phyloP scores from a whole-genome alignment of 129 eudicot species.

The Deinandra increscens region DNA sequence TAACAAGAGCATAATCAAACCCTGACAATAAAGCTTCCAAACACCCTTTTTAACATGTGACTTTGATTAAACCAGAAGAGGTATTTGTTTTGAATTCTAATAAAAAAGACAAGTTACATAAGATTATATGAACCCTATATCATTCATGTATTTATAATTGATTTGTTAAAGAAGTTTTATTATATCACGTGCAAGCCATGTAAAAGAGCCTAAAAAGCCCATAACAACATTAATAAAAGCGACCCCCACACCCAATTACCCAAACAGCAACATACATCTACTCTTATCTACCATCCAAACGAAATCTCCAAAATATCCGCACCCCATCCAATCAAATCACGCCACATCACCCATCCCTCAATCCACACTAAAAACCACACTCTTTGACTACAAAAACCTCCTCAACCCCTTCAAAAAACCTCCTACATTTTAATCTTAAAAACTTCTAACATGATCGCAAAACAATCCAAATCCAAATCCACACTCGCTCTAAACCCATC shows the following conservation, averaged over 20 bases:
- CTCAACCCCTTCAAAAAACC: background rate
- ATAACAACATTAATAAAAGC: slow-evolving; percentile 17
- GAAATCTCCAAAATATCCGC: slow-evolving; percentile 41
- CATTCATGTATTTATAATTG: no score
- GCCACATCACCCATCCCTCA: slow-evolving; percentile 37
- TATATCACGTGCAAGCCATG: slow-evolving; percentile 27
- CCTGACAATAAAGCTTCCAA: no score
- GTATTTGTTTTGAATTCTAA: no score
- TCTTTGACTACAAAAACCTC: slow-evolving; percentile 17
- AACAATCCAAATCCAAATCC: slow-evolving; percentile 17
- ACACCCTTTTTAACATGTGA: no score
- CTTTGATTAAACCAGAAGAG: no score
- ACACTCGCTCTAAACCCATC: slow-evolving; percentile 18
- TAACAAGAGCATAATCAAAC: no score
- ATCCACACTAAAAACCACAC: slow-evolving; percentile 18
- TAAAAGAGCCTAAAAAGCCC: slow-evolving; percentile 23
- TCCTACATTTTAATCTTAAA: background rate
- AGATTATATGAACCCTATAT: no score
- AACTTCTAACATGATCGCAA: slow-evolving; percentile 22
- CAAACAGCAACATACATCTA: slow-evolving; percentile 8
- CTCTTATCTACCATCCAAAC: slow-evolving; percentile 37
- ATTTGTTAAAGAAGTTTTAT: background rate
- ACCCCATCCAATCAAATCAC: slow-evolving; percentile 33
- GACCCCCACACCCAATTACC: background rate
- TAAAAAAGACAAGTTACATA: no score